Percentiles rank a stretch among this genome's conserved stretches.
Evolutionary conservation across 805 yeast genomes (phyloP).

Genomic region (Ogataea populi-albae): DNA sequence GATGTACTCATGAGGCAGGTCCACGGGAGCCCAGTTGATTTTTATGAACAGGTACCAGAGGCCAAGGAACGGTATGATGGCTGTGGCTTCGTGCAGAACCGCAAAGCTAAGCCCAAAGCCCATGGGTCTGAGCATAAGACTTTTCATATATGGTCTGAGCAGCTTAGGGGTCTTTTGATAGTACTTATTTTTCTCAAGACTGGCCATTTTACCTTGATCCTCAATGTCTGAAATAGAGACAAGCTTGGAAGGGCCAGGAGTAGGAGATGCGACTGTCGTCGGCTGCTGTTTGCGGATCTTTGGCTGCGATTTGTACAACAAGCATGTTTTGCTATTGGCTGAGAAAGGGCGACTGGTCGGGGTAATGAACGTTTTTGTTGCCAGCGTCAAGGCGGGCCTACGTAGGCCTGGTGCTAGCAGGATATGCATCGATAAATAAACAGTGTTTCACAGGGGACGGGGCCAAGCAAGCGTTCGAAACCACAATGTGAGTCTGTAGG

Average conservation of each 20-base stretch:
- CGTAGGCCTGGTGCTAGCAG: no score
- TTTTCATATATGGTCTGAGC: constrained; percentile 32
- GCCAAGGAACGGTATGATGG: constrained; percentile 49
- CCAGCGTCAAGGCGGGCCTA: no score
- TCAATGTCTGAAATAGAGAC: constrained; percentile 19
- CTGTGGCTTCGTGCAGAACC: constrained; percentile 51
- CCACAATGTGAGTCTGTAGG: no score
- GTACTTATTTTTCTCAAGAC: constrained; percentile 30
- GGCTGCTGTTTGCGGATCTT: constrained; percentile 15
- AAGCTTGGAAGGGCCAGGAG: background rate
- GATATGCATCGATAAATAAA: no score
- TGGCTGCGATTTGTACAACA: constrained; percentile 27
- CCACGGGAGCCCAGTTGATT: constrained; percentile 40
- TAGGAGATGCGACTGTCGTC: background rate
- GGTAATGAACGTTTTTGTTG: no score
- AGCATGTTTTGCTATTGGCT: background rate
- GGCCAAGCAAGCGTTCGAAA: no score
- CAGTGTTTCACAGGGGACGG: no score
- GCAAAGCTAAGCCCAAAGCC: constrained; percentile 45
- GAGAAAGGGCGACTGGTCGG: constrained; percentile 9
- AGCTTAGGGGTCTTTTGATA: constrained; percentile 30
- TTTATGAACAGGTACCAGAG: constrained; percentile 51
- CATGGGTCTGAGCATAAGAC: constrained; percentile 31
- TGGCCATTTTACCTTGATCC: constrained; percentile 21
- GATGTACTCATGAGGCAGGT: constrained; percentile 48